Evolutionary conservation across 805 yeast genomes (phyloP).

Genomic region (Hermanozyma aechmeae): DNA sequence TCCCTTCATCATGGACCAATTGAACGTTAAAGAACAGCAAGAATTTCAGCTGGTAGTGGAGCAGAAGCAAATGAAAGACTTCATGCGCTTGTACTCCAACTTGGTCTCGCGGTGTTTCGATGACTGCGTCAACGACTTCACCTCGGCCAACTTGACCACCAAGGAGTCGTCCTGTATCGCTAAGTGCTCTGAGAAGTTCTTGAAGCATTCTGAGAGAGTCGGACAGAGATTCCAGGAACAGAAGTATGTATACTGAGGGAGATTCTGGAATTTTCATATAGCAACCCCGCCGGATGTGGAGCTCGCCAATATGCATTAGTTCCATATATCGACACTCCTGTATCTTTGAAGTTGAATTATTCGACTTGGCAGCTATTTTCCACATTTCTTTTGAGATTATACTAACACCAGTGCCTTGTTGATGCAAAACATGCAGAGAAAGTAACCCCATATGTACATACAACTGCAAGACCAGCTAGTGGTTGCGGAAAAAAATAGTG

Average conservation of each 20-base stretch:
- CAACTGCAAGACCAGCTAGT: no score
- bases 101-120: slow-evolving; percentile 94
- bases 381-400: slow-evolving; percentile 3
- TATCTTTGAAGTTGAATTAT: no score
- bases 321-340: no score
- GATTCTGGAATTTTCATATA: no score
- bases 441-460: no score
- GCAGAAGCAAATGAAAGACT: slow-evolving; percentile 97
- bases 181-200: slow-evolving; percentile 94
- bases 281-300: no score
- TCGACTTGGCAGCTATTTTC: no score
- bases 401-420: slow-evolving; percentile 45
- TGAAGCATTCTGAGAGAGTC: slow-evolving; percentile 96
- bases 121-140: slow-evolving; percentile 97
- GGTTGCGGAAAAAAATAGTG: no score
- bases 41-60: slow-evolving; percentile 92
- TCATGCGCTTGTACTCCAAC: slow-evolving; percentile 93
- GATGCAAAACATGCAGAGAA: slow-evolving; percentile 52
- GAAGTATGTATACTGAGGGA: slow-evolving; percentile 45
- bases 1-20: slow-evolving; percentile 98
- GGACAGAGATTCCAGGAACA: slow-evolving; percentile 99
- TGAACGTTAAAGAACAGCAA: slow-evolving; percentile 93
- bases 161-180: slow-evolving; percentile 81
- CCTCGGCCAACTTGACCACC: slow-evolving; percentile 76
- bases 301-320: no score